Evolutionary conservation across 2,329 filamentous ascomycete species (phyloP), one percentile per base, ranked within the genome.

Genomic region (Xylariales sp.): DNA sequence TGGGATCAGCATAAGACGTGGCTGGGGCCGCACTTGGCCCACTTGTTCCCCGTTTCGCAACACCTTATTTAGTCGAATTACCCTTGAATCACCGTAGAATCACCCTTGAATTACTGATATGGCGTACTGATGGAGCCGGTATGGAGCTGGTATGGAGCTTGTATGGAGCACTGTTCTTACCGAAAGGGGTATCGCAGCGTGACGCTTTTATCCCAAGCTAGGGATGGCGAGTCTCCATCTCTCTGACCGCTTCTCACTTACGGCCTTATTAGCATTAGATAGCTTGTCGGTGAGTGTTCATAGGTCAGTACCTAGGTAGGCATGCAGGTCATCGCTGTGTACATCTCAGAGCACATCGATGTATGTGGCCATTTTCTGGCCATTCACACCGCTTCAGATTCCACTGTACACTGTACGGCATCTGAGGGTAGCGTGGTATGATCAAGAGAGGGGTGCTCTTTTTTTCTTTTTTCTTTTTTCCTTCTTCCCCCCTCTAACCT

Each of bases 231-330:
- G 45, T 50, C 39, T 58, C 49, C 53, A 58, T 43, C 2, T 0
- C 23, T 54, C 59, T 64, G 65, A 67, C 65, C 65, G 65, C 65
- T 64, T 55, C 60, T 63, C 60, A 39, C 49, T 56, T 58, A 8
- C 46, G 28, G n/a, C 50, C 43, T 54, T 56, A 62, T 53, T 50
- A 12, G 7, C 55, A 43, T 30, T 49, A 39, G n/a, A 39, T 10
- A 41, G 10, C 39, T 14, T 63, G 64, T 64, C 65, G 65, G 65
- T 64, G 60, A 36, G 30, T 45, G 50, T 36, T 67, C 30, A 55
- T 50, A 63, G 43, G 43, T 43, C 32, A 34, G 5, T 12, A 49
- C 18, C 50, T 50, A 63, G 43, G 43, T 43, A 23, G 28, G 5
- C 8, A 54, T 64, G 65, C 65, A 43, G 59, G 53, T 56, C 60